Percentiles rank a stretch among this genome's conserved stretches.
Conservation (phyloP, 2,329 filamentous ascomycete species). For the Metarhizium rileyi region DNA sequence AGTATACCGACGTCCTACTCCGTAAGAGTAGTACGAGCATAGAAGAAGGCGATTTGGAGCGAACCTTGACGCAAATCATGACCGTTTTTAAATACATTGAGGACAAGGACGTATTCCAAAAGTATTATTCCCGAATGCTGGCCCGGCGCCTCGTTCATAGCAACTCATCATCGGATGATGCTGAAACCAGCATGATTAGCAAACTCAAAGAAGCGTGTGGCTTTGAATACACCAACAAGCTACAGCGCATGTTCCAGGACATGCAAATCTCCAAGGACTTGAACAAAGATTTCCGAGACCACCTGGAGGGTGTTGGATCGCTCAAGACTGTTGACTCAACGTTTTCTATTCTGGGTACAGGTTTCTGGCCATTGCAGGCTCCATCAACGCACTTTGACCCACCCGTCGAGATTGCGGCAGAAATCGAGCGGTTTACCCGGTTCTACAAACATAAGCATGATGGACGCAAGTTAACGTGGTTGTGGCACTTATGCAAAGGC, state of each 20-base stretch:
- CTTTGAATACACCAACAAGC: conserved; percentile 98
- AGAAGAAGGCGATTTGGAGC: conserved; percentile 89
- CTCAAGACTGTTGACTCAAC: conserved; percentile 70
- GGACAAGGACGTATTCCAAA: conserved; percentile 99
- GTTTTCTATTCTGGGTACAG: conserved; percentile 89
- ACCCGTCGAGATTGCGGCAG: conserved; percentile 72
- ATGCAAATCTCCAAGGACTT: conserved; percentile 99
- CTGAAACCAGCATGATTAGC: conserved; percentile 98
- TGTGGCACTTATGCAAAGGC: conserved; percentile 97
- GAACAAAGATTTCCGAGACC: conserved; percentile 79
- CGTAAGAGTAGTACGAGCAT: conserved; percentile 89
- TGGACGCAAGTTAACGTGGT: conserved; percentile 91
- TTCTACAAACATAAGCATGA: conserved; percentile 98
- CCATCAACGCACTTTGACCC: conserved; percentile 84
- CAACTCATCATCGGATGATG: conserved; percentile 92
- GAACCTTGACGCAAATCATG: conserved; percentile 87
- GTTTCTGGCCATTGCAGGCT: conserved; percentile 89
- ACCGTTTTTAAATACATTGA: conserved; percentile 99
- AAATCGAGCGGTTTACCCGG: conserved; percentile 78
- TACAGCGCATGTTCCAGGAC: conserved; percentile 99
- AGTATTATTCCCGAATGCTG: conserved; percentile 96
- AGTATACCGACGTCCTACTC: conserved; percentile 86
- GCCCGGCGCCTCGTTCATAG: conserved; percentile 90
- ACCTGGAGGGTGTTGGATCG: conserved; percentile 44
- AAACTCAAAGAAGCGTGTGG: conserved; percentile 98